Evolutionary conservation across 2,329 filamentous ascomycete species (phyloP).

Genomic region (Trichophyton schoenleinii): DNA sequence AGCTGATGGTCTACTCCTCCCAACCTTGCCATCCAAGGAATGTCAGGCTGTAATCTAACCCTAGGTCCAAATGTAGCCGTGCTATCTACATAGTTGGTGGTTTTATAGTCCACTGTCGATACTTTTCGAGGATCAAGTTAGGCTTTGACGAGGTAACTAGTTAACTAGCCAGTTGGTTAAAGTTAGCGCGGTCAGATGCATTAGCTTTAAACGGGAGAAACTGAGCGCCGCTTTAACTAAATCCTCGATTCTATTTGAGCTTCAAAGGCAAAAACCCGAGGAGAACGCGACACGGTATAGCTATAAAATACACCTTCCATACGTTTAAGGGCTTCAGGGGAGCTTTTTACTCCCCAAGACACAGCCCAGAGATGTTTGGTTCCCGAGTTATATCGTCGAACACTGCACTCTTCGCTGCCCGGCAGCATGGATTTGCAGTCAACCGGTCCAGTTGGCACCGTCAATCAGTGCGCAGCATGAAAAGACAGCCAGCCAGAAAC

Average conservation of each 20-base stretch:
- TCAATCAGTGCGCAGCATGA: background rate
- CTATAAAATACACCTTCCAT: background rate
- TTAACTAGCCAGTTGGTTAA: background rate
- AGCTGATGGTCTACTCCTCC: background rate
- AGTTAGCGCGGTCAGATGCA: background rate
- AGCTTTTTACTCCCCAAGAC: background rate
- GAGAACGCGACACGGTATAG: too few relatives aligned
- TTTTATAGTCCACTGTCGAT: too few relatives aligned
- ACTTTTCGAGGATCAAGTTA: too few relatives aligned
- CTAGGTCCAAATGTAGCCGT: background rate
- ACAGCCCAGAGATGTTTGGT: conserved; percentile 7
- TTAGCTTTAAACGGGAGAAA: background rate
- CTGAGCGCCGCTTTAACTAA: background rate
- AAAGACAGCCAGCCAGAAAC: background rate
- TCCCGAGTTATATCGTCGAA: conserved; percentile 8
- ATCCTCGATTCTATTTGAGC: background rate
- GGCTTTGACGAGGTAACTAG: too few relatives aligned
- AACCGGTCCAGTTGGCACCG: background rate
- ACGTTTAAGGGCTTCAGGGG: background rate
- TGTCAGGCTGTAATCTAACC: background rate
- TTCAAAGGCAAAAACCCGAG: background rate
- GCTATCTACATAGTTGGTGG: background rate
- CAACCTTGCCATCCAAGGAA: background rate
- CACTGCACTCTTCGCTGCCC: conserved; percentile 4
- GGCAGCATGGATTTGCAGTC: background rate